A percentile compares a stretch with the other conserved stretches of the same genome.
Evolutionary conservation across 2,329 filamentous ascomycete genomes (phyloP).

Genomic region (Trichoderma breve): DNA sequence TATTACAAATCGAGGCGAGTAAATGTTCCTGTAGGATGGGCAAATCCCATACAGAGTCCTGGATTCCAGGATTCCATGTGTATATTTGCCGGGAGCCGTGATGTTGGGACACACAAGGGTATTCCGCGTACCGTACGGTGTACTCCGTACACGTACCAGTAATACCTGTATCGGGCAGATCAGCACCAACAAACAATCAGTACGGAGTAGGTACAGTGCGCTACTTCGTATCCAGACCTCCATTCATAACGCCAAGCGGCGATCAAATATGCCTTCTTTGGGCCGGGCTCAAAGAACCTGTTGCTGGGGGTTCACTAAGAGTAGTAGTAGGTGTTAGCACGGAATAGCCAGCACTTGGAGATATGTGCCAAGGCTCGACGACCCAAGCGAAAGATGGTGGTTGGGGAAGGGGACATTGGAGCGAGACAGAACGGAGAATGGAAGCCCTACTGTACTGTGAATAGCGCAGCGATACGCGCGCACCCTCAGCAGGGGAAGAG

Average conservation of each 20-base stretch:
- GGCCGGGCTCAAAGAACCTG: background rate
- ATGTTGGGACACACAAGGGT: background rate
- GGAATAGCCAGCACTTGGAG: background rate
- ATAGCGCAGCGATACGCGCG: background rate
- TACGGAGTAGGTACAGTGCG: background rate
- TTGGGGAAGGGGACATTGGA: background rate
- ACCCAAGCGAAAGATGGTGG: background rate
- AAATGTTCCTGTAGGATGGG: background rate
- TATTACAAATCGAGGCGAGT: background rate
- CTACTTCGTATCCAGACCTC: background rate
- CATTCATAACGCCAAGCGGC: background rate
- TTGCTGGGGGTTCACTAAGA: background rate
- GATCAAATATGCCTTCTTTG: background rate
- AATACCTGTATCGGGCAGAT: background rate
- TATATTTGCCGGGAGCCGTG: background rate
- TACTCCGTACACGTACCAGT: background rate
- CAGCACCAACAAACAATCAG: background rate
- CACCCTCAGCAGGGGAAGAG: background rate
- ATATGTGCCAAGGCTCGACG: background rate
- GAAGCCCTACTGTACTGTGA: background rate
- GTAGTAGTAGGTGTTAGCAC: background rate
- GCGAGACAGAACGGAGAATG: background rate
- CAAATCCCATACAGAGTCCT: background rate
- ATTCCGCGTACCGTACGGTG: background rate
- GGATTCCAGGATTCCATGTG: background rate